Base-by-base conservation (phyloP, 2,329 filamentous ascomycete species). In the Fusarium virguliforme region DNA sequence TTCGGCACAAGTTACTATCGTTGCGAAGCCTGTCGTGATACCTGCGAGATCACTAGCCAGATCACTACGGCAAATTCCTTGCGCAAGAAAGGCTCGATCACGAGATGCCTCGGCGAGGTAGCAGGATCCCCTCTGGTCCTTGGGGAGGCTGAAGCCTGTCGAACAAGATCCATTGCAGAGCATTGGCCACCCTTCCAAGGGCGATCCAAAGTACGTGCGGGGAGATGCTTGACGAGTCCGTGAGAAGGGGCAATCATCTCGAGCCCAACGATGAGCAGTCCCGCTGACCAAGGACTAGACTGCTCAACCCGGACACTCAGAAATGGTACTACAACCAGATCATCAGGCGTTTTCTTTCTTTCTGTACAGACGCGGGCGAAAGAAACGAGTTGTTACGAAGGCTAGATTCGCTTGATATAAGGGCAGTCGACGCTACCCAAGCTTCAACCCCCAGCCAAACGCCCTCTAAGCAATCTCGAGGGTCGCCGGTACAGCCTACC, bases 131-230 rank as follows among this genome's bases (percentile, higher is more conserved):
- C 9, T 88, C 89, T 53, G 86, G 86, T 56, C 85, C 88, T 72
- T 93, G 90, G 89, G 88, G 65, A 87, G 92, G 70, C 84, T 97
- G 70, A 94, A 92, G 79, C 91, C 93, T 12, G 87, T 91, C 66
- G 89, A 91, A 48, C 84, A 90, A 63, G 94, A 98, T 79, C 89
- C 93, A 13, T 85, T 98, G 30, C 93, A 97, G 74, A 88, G 86
- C 66, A 92, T 97, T 73, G 95, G 95, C 2, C 86, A 97, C 71
- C 94, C 94, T 5, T 97, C 94, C 3, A 98, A 97, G 78, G 95
- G 95, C 58, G 95, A 98, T 80, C 92, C 87, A 53, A 91, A 92
- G 94, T 95, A 85, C 40, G 78, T 28, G 10, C 41, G 34, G 24
- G n/a, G 6, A 18, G 4, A 34, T n/a, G n/a, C 15, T 35, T 24